Base-by-base conservation (phyloP, 75 land plant genomes). In the Isoetes taiwanensis region DNA sequence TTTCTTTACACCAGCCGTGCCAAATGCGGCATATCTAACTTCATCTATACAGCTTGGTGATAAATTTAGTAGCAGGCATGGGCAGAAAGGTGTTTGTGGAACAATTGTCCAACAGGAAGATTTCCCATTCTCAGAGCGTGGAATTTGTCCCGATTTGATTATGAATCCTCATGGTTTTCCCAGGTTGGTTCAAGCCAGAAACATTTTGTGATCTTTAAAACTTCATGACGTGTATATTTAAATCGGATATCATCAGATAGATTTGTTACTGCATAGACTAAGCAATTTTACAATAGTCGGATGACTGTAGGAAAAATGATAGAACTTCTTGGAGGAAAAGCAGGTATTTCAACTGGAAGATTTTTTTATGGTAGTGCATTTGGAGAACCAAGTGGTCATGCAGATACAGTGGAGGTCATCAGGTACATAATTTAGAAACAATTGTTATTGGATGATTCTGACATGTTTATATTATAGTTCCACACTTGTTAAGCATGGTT, bases 91-190 rank as follows among this genome's bases (percentile, higher is more conserved):
- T 52, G 99, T 94, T 27, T 84, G 90, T 80, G 99, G 96, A 17
- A 79, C 76, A 17, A 94, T 89, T 34, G 78, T 85, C 27, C 90
- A 82, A 61, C 96, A 94, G 65, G 96, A 94, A 68, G 96, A 94
- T 48, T 84, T 94, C 43, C 99, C 99, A 41, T 94, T 94, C 64
- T 79, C 96, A 3, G 99, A 94, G 30, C 78, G 79, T 59, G 99
- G 99, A 9, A 76, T 94, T 43, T 94, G 99, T 57, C 99, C 99
- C 52, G 99, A 94, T 79, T 57, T 94, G 57, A 94, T 94, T 41
- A 94, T 94, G 99, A 94, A 94, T 72, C 99, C 99, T 48, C 99
- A 94, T 72, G 99, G 99, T 34, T 94, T 79, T 78, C 99, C 99
- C 35, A 94, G 98, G 98, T 91, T 48, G 3, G 28, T 27, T 39